Conservation (phyloP, 2,329 filamentous ascomycete species). For the Talaromyces sp. region DNA sequence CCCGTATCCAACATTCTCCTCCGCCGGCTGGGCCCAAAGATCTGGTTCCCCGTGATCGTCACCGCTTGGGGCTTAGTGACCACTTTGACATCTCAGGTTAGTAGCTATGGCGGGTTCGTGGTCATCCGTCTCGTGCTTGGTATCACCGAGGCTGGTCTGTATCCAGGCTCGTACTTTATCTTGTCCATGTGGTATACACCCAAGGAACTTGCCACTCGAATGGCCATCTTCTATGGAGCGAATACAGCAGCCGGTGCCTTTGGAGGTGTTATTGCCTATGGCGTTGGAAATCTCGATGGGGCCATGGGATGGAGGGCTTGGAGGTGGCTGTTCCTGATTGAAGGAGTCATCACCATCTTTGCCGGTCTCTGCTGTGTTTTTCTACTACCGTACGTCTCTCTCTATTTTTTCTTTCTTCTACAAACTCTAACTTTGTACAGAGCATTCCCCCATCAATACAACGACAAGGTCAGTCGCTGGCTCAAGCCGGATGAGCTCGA, state of each 20-base stretch:
- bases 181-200: slow-evolving; percentile 75
- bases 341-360: slow-evolving; percentile 58
- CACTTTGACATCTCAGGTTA: slow-evolving; percentile 8
- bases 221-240: slow-evolving; percentile 76
- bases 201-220: slow-evolving; percentile 67
- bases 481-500: slow-evolving; percentile 38
- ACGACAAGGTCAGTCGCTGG: slow-evolving; percentile 31
- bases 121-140: slow-evolving; percentile 55
- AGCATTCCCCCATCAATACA: slow-evolving; percentile 27
- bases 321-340: slow-evolving; percentile 53
- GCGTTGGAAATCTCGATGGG: slow-evolving; percentile 78
- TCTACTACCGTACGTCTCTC: slow-evolving; percentile 49
- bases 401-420: slow-evolving; percentile 12
- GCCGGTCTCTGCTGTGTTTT: slow-evolving; percentile 45
- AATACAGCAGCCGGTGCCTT: slow-evolving; percentile 76
- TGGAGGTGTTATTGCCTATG: slow-evolving; percentile 72
- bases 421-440: slow-evolving; percentile 2
- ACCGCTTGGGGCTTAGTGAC: slow-evolving; percentile 16
- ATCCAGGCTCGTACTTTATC: slow-evolving; percentile 62
- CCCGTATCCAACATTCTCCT: slow-evolving; percentile 25
- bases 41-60: slow-evolving; percentile 19
- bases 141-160: slow-evolving; percentile 59
- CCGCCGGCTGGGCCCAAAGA: slow-evolving; percentile 34
- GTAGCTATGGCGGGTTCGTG: slow-evolving; percentile 27
- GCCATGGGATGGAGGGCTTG: slow-evolving; percentile 36